Percentiles rank a stretch among this genome's conserved stretches.
phyloP scores from a whole-genome alignment of 2,329 filamentous ascomycete species.

The Penicillium sp. region DNA sequence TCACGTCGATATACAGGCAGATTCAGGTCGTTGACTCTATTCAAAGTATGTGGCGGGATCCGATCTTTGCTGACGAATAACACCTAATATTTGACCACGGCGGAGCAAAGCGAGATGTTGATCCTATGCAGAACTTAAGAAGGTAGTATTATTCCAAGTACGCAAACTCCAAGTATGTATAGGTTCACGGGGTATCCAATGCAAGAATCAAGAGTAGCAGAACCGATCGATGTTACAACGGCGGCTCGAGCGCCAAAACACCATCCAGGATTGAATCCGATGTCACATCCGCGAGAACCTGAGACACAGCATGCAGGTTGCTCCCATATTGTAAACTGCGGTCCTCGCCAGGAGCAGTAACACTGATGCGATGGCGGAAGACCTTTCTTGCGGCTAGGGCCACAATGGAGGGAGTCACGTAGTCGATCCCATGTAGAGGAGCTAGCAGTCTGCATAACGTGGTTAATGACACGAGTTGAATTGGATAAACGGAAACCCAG shows the following conservation, averaged over 20 bases:
- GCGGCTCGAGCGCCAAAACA: conserved; percentile 56
- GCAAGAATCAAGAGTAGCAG: background rate
- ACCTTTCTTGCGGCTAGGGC: conserved; percentile 78
- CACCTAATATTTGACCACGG: no score
- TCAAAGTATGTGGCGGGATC: no score
- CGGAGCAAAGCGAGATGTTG: no score
- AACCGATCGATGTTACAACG: conserved; percentile 42
- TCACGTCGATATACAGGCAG: no score
- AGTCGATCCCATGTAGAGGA: conserved; percentile 74
- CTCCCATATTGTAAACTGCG: conserved; percentile 93
- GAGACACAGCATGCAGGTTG: conserved; percentile 63
- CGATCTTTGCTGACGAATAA: no score
- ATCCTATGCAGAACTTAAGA: no score
- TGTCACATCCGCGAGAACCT: conserved; percentile 59
- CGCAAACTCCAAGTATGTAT: background rate
- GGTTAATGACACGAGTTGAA: background rate
- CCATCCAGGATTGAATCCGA: conserved; percentile 57
- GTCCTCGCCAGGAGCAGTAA: conserved; percentile 68
- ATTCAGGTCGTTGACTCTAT: no score
- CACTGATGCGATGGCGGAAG: conserved; percentile 76
- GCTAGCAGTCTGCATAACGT: conserved; percentile 53
- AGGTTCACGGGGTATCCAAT: conserved; percentile 4
- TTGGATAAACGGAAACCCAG: no score
- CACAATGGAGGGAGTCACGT: conserved; percentile 78
- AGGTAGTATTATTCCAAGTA: background rate